These are phyloP conservation scores for Lycium ferocissimum DNA, from an alignment of 257 asterid species.

Conservation along the genomic window DNA sequence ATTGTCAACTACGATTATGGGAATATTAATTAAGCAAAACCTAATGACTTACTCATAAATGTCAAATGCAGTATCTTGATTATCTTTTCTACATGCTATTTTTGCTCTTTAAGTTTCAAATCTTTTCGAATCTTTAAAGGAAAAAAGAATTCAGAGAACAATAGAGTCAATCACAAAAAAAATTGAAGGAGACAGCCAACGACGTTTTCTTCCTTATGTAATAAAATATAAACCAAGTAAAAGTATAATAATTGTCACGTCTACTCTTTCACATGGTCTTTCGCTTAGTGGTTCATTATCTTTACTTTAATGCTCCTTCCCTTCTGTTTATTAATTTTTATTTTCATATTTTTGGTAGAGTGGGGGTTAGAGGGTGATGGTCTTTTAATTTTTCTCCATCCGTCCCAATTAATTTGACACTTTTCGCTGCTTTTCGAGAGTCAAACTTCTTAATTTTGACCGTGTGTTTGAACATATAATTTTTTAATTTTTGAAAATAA, in stretches of 20 bases:
- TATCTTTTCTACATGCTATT: neutral
- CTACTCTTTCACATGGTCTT: constrained; percentile 20
- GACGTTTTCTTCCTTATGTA: neutral
- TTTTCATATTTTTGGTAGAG: neutral
- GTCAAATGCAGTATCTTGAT: constrained; percentile 8
- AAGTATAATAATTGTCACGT: neutral
- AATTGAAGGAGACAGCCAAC: constrained; percentile 13
- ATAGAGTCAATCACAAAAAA: neutral
- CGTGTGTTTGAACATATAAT: too few relatives aligned
- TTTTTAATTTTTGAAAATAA: too few relatives aligned
- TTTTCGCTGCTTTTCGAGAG: too few relatives aligned
- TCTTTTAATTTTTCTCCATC: too few relatives aligned
- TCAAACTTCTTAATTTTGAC: too few relatives aligned
- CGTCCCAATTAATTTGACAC: too few relatives aligned
- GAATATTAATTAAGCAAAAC: constrained; percentile 16
- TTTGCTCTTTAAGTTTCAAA: constrained; percentile 11
- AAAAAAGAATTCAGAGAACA: neutral
- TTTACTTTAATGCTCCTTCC: neutral
- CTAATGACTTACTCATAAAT: constrained; percentile 13
- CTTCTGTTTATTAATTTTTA: neutral
- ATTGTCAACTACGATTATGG: constrained; percentile 42
- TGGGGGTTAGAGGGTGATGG: neutral
- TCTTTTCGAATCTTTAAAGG: neutral
- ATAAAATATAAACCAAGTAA: neutral
- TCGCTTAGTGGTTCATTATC: constrained; percentile 9